Percentiles rank a stretch among this genome's conserved stretches.
phyloP scores from a whole-genome alignment of 371 early-diverging fungal genomes.

The Choanephora cucurbitarum region DNA sequence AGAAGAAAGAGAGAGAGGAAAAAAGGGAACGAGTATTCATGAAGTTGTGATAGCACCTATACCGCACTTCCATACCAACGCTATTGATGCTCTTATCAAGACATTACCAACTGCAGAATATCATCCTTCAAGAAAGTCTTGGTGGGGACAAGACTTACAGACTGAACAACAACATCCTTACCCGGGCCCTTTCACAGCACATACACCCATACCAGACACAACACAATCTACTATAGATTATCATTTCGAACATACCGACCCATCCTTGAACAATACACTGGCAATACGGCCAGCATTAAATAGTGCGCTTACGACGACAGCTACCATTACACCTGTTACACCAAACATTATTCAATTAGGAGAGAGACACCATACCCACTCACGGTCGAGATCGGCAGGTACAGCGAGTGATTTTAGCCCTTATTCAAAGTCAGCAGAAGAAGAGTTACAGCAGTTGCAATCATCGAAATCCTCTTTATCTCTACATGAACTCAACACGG shows the following conservation, averaged over 20 bases:
- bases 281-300: conserved; percentile 5
- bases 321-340: conserved; percentile 14
- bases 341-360: conserved; percentile 9
- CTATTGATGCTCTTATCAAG: conserved; percentile 45
- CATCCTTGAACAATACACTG: neutral
- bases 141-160: conserved; percentile 23
- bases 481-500: conserved; percentile 39
- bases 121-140: conserved; percentile 14
- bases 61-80: conserved; percentile 40
- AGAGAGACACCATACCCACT: conserved; percentile 29
- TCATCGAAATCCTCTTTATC: conserved; percentile 27
- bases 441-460: conserved; percentile 15
- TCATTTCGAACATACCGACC: conserved; percentile 4
- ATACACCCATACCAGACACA: conserved; percentile 17
- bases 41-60: conserved; percentile 36
- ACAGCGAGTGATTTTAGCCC: conserved; percentile 19
- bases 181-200: conserved; percentile 25
- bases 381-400: conserved; percentile 40
- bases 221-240: neutral
- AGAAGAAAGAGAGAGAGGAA: neutral
- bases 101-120: conserved; percentile 1
- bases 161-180: conserved; percentile 19
- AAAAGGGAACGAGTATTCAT: neutral
- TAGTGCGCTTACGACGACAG: conserved; percentile 7
- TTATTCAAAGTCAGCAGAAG: conserved; percentile 4